Percentiles rank a stretch among this genome's conserved stretches.
phyloP scores from a whole-genome alignment of 768 basidiomycete genomes.

The Tricholoma terreum region DNA sequence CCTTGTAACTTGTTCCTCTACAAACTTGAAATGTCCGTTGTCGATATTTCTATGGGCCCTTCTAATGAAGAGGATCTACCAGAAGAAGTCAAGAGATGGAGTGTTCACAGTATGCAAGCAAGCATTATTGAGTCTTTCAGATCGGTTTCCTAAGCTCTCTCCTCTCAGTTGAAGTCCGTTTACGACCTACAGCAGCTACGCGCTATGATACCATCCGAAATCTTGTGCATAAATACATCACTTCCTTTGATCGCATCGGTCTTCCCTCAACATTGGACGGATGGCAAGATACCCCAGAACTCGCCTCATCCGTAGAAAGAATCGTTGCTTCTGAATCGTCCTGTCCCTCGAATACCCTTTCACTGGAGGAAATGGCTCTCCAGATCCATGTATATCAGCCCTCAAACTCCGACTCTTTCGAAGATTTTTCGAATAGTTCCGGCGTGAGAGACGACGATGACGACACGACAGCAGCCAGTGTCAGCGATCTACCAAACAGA shows the following conservation, averaged over 20 bases:
- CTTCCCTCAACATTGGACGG: slow-evolving; percentile 71
- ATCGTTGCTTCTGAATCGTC: slow-evolving; percentile 72
- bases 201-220: slow-evolving; percentile 74
- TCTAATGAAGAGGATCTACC: slow-evolving; percentile 5
- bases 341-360: slow-evolving; percentile 51
- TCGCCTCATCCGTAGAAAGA: slow-evolving; percentile 71
- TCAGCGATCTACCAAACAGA: slow-evolving; percentile 82
- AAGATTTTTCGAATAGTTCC: slow-evolving; percentile 69
- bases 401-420: slow-evolving; percentile 59
- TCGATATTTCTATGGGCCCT: slow-evolving; percentile 13
- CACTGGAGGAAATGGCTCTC: slow-evolving; percentile 57
- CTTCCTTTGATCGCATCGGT: slow-evolving; percentile 61
- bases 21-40: slow-evolving; percentile 6
- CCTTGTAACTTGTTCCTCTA: neutral
- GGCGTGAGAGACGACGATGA: slow-evolving; percentile 60
- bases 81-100: slow-evolving; percentile 41
- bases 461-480: slow-evolving; percentile 82
- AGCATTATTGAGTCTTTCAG: neutral
- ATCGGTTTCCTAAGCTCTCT: neutral
- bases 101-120: slow-evolving; percentile 50
- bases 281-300: slow-evolving; percentile 73
- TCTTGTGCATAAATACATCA: slow-evolving; percentile 53
- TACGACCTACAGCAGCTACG: slow-evolving; percentile 62
- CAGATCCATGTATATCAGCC: slow-evolving; percentile 91
- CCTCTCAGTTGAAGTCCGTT: slow-evolving; percentile 75